Percentiles rank a stretch among this genome's conserved stretches.
phyloP scores from a whole-genome alignment of 2,329 filamentous ascomycete species.

The Coleophoma eucalyptorum region DNA sequence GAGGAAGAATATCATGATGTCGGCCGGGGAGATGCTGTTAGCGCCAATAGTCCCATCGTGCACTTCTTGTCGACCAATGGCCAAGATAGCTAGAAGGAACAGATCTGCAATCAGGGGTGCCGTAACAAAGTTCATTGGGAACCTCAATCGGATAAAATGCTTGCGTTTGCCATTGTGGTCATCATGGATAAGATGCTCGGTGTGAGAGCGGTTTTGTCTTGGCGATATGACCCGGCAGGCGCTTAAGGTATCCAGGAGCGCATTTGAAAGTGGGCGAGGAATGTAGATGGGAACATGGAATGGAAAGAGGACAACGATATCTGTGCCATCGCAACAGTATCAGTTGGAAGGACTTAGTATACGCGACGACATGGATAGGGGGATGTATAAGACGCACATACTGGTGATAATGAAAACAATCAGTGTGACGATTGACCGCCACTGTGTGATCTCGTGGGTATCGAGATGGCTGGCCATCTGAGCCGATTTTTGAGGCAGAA shows the following conservation, averaged over 20 bases:
- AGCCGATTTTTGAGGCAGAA: not conserved
- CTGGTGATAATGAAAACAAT: conserved; percentile 67
- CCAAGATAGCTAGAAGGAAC: conserved; percentile 65
- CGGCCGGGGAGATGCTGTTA: conserved; percentile 62
- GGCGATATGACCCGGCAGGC: conserved; percentile 49
- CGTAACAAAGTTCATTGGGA: conserved; percentile 69
- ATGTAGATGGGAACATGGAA: conserved; percentile 61
- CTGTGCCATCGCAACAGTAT: conserved; percentile 32
- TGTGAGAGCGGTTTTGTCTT: conserved; percentile 22
- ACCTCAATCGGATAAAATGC: conserved; percentile 44
- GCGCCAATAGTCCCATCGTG: conserved; percentile 64
- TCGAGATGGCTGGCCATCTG: conserved; percentile 34
- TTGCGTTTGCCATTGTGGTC: conserved; percentile 25
- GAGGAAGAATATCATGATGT: conserved; percentile 74
- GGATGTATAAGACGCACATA: conserved; percentile 37
- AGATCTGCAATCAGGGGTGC: conserved; percentile 68
- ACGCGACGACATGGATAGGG: too few species aligned
- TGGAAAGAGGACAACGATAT: conserved; percentile 66
- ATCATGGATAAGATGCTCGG: conserved; percentile 15
- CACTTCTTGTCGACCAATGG: conserved; percentile 64
- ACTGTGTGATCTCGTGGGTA: conserved; percentile 54
- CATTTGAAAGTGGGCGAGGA: conserved; percentile 46
- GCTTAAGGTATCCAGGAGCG: conserved; percentile 38
- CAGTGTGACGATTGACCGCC: conserved; percentile 68
- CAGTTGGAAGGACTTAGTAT: too few species aligned